These are phyloP conservation scores for Hypholoma fasciculare DNA, from an alignment of 768 basidiomycete genomes.

Conservation along the genomic window DNA sequence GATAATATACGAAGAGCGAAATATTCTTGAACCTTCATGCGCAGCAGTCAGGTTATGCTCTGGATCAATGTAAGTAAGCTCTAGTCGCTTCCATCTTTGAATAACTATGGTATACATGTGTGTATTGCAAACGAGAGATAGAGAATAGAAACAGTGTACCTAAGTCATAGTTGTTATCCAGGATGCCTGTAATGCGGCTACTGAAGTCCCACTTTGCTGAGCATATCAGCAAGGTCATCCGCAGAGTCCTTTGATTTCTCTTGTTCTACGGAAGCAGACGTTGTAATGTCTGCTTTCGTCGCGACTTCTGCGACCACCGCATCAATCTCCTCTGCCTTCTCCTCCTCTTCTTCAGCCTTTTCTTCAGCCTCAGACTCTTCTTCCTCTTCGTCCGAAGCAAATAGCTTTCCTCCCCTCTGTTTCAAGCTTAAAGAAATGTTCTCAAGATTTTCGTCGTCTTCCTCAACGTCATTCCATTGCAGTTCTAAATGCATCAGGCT, in stretches of 20 bases:
- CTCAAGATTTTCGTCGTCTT: slow-evolving; percentile 65
- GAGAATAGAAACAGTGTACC: not conserved
- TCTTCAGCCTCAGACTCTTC: slow-evolving; percentile 69
- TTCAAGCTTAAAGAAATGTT: slow-evolving; percentile 55
- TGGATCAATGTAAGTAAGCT: not conserved
- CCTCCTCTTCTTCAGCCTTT: slow-evolving; percentile 48
- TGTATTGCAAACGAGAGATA: not conserved
- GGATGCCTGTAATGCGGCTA: not conserved
- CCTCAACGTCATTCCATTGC: slow-evolving; percentile 89
- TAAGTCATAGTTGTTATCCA: not conserved
- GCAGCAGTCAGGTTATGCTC: not conserved
- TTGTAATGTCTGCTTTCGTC: slow-evolving; percentile 7
- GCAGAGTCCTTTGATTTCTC: slow-evolving; percentile 30
- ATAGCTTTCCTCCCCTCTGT: slow-evolving; percentile 65
- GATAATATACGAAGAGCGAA: slow-evolving; percentile 20
- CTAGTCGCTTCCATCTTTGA: slow-evolving; percentile 1
- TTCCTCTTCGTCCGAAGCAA: slow-evolving; percentile 80
- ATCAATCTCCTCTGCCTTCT: slow-evolving; percentile 30
- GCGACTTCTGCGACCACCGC: slow-evolving; percentile 28
- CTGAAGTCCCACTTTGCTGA: slow-evolving; percentile 61
- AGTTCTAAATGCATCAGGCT: slow-evolving; percentile 73
- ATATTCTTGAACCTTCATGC: too few relatives aligned
- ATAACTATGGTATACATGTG: slow-evolving; percentile 12
- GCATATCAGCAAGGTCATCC: slow-evolving; percentile 62
- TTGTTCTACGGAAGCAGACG: not conserved